Base-by-base conservation (phyloP, 352 stramenopile genomes). In the Pythium apleroticum region DNA sequence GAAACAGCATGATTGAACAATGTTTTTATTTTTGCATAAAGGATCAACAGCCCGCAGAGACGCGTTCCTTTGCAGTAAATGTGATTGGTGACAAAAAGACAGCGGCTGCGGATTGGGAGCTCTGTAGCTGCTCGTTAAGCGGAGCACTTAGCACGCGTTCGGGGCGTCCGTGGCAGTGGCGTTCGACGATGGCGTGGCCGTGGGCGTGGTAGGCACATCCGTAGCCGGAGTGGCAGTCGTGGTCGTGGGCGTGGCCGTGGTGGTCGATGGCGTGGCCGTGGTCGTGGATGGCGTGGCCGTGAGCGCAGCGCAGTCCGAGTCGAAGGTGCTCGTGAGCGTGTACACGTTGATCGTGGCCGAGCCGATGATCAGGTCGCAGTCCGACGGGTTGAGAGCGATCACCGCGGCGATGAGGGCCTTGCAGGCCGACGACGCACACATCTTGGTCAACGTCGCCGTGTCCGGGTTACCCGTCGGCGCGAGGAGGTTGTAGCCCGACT, bases 401-500 rank as follows among this genome's bases (percentile, higher is more conserved):
- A 55, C 20, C 10, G 41, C 43, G 0, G 20, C 41, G 43, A 63
- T 63, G 19, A 63, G 28, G 22, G 25, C 57, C 24, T 37, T 27
- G 31, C 57, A 63, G 10, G 57, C 37, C 17, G 25, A 15, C 17
- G 25, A 41, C 57, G 24, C 28, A 33, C 57, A 63, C 57, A 63
- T 55, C 39, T 55, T 53, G 39, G 41, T 43, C 17, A 55, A 14
- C 4, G 56, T 20, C 7, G 56, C 57, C n/a, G 25, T 31, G 19
- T n/a, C 28, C 9, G 57, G 57, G 17, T 55, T 25, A 30, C 57
- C 57, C 19, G 37, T 46, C 9, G 57, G 57, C 24, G 57, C n/a
- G 20, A 63, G 22, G 11, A 63, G n/a, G 27, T 27, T 63, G 57
- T 63, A 63, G 57, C 57, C 57, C 28, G 57, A 63, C 6, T 39